Evolutionary conservation across 495 filamentous ascomycete species (phyloP).

Genomic region (Daldinia grandis): DNA sequence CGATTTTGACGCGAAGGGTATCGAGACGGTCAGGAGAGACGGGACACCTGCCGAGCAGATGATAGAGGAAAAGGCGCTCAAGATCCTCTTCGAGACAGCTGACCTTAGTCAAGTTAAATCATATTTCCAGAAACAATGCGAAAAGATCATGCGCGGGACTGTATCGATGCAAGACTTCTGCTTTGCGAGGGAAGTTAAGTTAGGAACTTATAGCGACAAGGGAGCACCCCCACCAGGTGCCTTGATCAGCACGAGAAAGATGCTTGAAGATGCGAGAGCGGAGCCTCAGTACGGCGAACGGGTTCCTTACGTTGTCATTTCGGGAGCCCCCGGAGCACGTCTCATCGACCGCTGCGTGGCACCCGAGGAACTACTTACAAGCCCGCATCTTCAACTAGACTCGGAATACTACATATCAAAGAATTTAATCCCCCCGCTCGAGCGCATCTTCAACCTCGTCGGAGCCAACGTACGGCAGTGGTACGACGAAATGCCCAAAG

Average conservation of each 20-base stretch:
- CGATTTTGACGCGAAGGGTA: conserved; percentile 97
- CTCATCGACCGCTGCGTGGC: conserved; percentile 90
- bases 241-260: conserved; percentile 81
- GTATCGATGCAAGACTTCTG: conserved; percentile 96
- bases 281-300: conserved; percentile 97
- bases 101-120: conserved; percentile 90
- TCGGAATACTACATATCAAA: conserved; percentile 97
- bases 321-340: conserved; percentile 84
- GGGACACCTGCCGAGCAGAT: conserved; percentile 96
- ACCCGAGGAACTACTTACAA: conserved; percentile 81
- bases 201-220: conserved; percentile 86
- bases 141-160: conserved; percentile 88
- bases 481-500: conserved; percentile 97
- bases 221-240: conserved; percentile 85
- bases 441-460: conserved; percentile 96
- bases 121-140: conserved; percentile 91
- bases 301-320: conserved; percentile 90
- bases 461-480: conserved; percentile 90
- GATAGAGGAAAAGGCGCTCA: conserved; percentile 92
- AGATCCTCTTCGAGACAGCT: conserved; percentile 83
- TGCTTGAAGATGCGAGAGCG: conserved; percentile 82
- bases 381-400: conserved; percentile 83
- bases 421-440: conserved; percentile 92
- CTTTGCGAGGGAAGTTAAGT: conserved; percentile 88
- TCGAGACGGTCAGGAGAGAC: conserved; percentile 94